phyloP scores from a whole-genome alignment of 2,329 filamentous ascomycete genomes.

The Waltergamsia citrina region DNA sequence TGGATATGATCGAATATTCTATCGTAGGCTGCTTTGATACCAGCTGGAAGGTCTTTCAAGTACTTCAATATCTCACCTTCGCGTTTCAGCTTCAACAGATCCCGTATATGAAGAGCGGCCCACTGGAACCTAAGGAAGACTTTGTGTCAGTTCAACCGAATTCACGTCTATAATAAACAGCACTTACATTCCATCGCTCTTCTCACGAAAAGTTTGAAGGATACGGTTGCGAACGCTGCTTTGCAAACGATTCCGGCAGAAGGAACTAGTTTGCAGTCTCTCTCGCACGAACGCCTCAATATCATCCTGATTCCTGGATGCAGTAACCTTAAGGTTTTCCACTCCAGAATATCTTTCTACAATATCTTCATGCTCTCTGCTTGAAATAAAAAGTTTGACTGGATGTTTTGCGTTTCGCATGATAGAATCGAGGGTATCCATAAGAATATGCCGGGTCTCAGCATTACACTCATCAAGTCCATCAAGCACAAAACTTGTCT shows the following conservation, averaged over 20 bases:
- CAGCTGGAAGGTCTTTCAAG: conserved; percentile 3
- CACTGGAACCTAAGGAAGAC: conserved; percentile 8
- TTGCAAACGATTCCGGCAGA: not conserved
- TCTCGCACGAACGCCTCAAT: conserved; percentile 1
- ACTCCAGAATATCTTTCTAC: conserved; percentile 2
- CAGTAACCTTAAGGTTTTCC: conserved; percentile 3
- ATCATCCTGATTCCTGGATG: conserved; percentile 1
- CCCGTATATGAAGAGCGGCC: conserved; percentile 5
- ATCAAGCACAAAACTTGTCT: conserved; percentile 5
- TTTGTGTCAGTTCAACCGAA: not conserved
- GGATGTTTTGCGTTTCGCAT: conserved; percentile 3
- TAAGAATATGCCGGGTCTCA: not conserved
- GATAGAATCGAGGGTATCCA: conserved; percentile 4
- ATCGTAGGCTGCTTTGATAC: conserved; percentile 3
- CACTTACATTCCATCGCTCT: conserved; percentile 4
- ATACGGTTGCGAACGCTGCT: conserved; percentile 1
- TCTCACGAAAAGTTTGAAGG: not conserved
- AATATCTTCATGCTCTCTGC: conserved; percentile 7
- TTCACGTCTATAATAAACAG: not conserved
- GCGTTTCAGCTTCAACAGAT: conserved; percentile 1
- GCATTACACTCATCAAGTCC: conserved; percentile 5
- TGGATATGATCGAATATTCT: conserved; percentile 3
- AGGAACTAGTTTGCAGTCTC: conserved; percentile 1
- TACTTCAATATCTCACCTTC: conserved; percentile 4
- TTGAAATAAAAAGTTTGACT: conserved; percentile 7